phyloP scores from a whole-genome alignment of 768 basidiomycete genomes.

The Termitomyces titanicus region DNA sequence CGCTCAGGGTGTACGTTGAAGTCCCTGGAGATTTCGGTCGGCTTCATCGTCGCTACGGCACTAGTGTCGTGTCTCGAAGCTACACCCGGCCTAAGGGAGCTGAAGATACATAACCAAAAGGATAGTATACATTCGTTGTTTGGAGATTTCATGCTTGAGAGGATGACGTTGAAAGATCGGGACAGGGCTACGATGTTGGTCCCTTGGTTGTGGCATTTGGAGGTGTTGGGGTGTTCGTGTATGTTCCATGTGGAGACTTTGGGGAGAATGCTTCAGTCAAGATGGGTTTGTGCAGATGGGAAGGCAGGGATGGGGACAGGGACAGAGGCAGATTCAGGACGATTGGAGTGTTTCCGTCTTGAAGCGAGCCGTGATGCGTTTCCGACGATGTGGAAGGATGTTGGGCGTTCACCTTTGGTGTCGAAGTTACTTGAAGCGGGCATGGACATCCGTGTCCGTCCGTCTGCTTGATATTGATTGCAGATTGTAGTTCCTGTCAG shows the following conservation, averaged over 20 bases:
- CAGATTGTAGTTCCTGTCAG: no score
- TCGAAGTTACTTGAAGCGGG: background rate
- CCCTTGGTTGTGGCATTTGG: conserved; percentile 3
- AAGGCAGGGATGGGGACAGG: background rate
- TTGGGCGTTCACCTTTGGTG: background rate
- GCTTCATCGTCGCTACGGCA: background rate
- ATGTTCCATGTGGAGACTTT: conserved; percentile 1
- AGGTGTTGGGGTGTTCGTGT: conserved; percentile 5
- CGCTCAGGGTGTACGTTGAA: conserved; percentile 4
- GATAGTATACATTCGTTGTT: conserved; percentile 10
- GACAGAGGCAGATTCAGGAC: background rate
- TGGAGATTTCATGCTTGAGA: background rate
- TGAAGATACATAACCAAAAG: conserved; percentile 5
- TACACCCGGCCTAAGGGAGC: conserved; percentile 1
- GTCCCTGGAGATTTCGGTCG: conserved; percentile 2
- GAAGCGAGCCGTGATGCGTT: background rate
- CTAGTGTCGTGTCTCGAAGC: conserved; percentile 6
- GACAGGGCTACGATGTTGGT: background rate
- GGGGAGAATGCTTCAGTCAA: conserved; percentile 8
- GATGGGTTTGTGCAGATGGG: background rate
- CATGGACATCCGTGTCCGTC: background rate
- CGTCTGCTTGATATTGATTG: background rate
- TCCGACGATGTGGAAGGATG: background rate
- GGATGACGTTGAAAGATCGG: background rate
- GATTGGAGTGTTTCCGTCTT: background rate